These are phyloP conservation scores for Coemansia javaensis DNA, from an alignment of 192 early-diverging fungal species.

Conservation along the genomic window DNA sequence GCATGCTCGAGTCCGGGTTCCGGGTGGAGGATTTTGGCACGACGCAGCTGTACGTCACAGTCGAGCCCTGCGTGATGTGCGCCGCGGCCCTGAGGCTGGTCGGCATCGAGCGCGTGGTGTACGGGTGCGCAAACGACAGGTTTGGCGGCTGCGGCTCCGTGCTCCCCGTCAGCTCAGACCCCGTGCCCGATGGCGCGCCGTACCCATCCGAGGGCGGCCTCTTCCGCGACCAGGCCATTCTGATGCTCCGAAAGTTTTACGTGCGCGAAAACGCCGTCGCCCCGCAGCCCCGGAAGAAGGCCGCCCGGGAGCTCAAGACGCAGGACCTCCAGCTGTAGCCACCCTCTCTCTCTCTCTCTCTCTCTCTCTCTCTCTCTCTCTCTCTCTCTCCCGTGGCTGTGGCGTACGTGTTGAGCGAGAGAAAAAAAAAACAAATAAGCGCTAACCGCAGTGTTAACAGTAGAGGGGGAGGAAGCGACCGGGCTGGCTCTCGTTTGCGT, in stretches of 20 bases:
- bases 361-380: too few species aligned
- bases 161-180: slow-evolving; percentile 62
- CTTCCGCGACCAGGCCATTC: slow-evolving; percentile 74
- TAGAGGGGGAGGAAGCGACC: too few species aligned
- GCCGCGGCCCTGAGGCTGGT: slow-evolving; percentile 84
- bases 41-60: slow-evolving; percentile 87
- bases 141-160: slow-evolving; percentile 98
- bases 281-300: slow-evolving; percentile 85
- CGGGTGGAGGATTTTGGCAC: slow-evolving; percentile 42
- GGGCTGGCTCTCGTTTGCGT: too few species aligned
- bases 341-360: too few species aligned
- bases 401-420: too few species aligned
- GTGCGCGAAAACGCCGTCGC: slow-evolving; percentile 82
- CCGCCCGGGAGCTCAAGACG: slow-evolving; percentile 76
- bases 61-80: slow-evolving; percentile 99
- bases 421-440: too few species aligned
- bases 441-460: too few species aligned
- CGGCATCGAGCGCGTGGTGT: slow-evolving; percentile 77
- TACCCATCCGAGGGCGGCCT: slow-evolving; percentile 69
- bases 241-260: slow-evolving; percentile 87
- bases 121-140: slow-evolving; percentile 87
- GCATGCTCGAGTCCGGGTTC: slow-evolving; percentile 52
- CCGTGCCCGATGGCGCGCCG: slow-evolving; percentile 23
- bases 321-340: slow-evolving; percentile 13
- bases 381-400: too few species aligned